Evolutionary conservation across 306 rosid species (phyloP).

Genomic region (Lathyrus oleraceus): DNA sequence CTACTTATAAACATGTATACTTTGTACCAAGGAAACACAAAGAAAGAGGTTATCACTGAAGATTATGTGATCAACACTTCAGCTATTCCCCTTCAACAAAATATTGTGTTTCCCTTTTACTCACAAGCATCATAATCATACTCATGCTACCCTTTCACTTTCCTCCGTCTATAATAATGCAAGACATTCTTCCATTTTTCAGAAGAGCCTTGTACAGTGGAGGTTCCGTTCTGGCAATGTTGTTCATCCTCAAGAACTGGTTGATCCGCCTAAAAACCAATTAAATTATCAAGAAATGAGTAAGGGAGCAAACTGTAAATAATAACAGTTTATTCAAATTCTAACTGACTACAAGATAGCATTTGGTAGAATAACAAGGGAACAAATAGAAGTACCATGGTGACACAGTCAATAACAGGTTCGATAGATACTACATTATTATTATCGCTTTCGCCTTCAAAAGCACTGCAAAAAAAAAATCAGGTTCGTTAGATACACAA

Average conservation of each 20-base stretch:
- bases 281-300: conserved; percentile 7
- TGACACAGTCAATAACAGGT: not conserved
- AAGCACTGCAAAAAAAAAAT: conserved; percentile 36
- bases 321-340: not conserved
- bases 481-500: conserved; percentile 9
- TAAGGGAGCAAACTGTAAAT: not conserved
- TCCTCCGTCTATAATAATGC: conserved; percentile 46
- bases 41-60: not conserved
- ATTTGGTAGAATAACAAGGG: not conserved
- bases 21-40: conserved; percentile 1
- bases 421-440: not conserved
- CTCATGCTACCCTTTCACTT: not conserved
- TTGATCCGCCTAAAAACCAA: conserved; percentile 40
- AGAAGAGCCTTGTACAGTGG: conserved; percentile 18
- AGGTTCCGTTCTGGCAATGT: conserved; percentile 32
- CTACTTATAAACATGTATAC: not conserved
- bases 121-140: not conserved
- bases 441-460: conserved; percentile 29
- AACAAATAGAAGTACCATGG: conserved; percentile 39
- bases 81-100: conserved; percentile 6
- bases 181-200: not conserved
- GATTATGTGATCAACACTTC: not conserved
- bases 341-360: not conserved
- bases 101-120: conserved; percentile 12
- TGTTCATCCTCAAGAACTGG: conserved; percentile 31